Evolutionary conservation across 2,329 filamentous ascomycete genomes (phyloP).

Genomic region (Xylaria digitata): DNA sequence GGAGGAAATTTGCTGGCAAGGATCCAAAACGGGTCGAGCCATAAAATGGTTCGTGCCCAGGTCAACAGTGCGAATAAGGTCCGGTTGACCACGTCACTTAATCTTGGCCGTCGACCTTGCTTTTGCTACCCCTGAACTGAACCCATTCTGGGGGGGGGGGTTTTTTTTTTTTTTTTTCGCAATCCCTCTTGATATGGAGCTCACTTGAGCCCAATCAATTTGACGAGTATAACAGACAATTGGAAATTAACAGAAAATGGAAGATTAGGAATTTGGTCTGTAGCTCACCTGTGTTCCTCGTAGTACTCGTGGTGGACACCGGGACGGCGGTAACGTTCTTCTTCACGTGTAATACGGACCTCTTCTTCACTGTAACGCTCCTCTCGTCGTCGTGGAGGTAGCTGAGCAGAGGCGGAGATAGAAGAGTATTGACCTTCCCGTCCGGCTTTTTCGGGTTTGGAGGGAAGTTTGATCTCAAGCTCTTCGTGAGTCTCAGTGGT

Average conservation of each 20-base stretch:
- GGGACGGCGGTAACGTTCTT: constrained; percentile 80
- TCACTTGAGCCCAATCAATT: background rate
- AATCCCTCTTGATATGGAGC: background rate
- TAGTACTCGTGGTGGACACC: constrained; percentile 68
- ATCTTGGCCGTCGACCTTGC: constrained; percentile 11
- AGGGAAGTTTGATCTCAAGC: constrained; percentile 81
- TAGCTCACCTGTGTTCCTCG: constrained; percentile 63
- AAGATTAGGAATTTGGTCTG: too few relatives aligned
- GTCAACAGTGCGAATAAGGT: constrained; percentile 36
- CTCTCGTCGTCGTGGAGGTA: constrained; percentile 73
- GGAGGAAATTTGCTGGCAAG: constrained; percentile 37
- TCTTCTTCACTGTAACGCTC: constrained; percentile 82
- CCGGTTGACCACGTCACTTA: constrained; percentile 9
- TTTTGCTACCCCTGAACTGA: background rate
- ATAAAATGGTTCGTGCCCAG: constrained; percentile 18
- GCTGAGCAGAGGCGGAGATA: constrained; percentile 70
- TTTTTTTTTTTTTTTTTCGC: background rate
- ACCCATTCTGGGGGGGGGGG: too few relatives aligned
- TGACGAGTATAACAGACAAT: too few relatives aligned
- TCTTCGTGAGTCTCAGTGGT: constrained; percentile 85
- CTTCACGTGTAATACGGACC: constrained; percentile 81
- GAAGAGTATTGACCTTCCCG: constrained; percentile 95
- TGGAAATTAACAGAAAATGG: background rate
- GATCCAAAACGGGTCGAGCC: constrained; percentile 30
- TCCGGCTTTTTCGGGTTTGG: constrained; percentile 82